phyloP scores from a whole-genome alignment of 2,329 filamentous ascomycete species.

The Helicocarpus griseus region DNA sequence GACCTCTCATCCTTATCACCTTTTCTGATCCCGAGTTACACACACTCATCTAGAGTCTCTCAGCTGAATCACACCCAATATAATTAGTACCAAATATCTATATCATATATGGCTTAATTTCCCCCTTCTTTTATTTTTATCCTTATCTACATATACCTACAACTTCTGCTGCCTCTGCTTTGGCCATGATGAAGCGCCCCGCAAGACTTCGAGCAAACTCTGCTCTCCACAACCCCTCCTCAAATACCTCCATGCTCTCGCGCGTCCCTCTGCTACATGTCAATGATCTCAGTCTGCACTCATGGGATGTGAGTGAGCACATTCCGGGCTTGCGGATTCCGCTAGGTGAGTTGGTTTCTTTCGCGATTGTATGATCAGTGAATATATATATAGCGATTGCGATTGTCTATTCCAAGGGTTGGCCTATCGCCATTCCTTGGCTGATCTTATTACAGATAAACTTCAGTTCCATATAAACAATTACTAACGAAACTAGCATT shows the following conservation, averaged over 20 bases:
- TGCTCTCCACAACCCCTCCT: conserved; percentile 1
- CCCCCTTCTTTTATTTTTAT: too few species aligned
- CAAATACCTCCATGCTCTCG: conserved; percentile 12
- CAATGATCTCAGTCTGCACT: conserved; percentile 5
- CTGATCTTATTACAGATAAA: conserved; percentile 6
- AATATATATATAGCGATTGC: neutral
- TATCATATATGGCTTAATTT: too few species aligned
- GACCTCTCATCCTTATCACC: neutral
- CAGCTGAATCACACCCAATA: too few species aligned
- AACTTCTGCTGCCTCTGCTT: too few species aligned
- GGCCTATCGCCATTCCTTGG: neutral
- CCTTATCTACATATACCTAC: too few species aligned
- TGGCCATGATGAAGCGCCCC: conserved; percentile 8
- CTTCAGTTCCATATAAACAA: neutral
- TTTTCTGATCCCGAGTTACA: neutral
- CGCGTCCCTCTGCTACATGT: conserved; percentile 6
- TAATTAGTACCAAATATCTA: too few species aligned
- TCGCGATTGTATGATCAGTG: neutral
- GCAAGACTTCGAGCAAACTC: conserved; percentile 4
- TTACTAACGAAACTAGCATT: conserved; percentile 55
- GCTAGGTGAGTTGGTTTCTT: conserved; percentile 16
- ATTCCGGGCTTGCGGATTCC: conserved; percentile 24
- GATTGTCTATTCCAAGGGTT: neutral
- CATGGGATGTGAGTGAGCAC: conserved; percentile 19
- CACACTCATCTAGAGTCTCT: too few species aligned